Base-by-base conservation (phyloP, 768 basidiomycete species). In the Amanita inopinata region DNA sequence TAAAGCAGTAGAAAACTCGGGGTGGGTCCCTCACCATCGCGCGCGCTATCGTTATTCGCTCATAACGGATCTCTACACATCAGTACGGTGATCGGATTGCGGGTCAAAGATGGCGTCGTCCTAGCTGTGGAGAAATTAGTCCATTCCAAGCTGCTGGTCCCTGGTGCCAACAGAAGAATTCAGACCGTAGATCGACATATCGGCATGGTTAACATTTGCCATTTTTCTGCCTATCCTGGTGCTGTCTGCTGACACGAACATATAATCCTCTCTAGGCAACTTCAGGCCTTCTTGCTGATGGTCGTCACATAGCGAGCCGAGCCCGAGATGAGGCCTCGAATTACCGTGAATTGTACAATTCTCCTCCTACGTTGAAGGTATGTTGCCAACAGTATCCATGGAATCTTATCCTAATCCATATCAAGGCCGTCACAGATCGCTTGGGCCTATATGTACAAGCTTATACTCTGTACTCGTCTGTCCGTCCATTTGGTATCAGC, bases 1-100 rank as follows among this genome's bases (percentile, higher is more conserved):
- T 67, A 98, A 99, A 64, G 94, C 96, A 9, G 96, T 98, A 48
- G 96, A 99, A 67, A 94, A 96, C 66, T 90, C 94, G 30, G 96
- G 96, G 87, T 92, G 60, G 48, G 74, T 39, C 33, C 38, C 18
- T 25, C 24, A 9, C 15, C 34, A 7, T 18, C 4, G 23, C n/a
- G n/a, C n/a, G 27, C 11, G 27, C 30, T 20, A 17, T 40, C 40
- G 11, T 15, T 18, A 35, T 27, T 42, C 27, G 33, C 46, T 51
- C 40, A 49, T 12, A 22, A 14, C 38, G 5, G 40, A n/a, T n/a
- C 32, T 18, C n/a, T 6, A 24, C 36, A 15, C 28, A 30, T 30
- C 51, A 97, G 93, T 33, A 97, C 96, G 45, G 91, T 84, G n/a
- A 93, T 99, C 52, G 96, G 93, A 24, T 70, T 99, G 33, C 79